A percentile compares a stretch with the other conserved stretches of the same genome.
Evolutionary conservation across 768 basidiomycete species (phyloP).

Genomic region (Leccinum rimulosum): DNA sequence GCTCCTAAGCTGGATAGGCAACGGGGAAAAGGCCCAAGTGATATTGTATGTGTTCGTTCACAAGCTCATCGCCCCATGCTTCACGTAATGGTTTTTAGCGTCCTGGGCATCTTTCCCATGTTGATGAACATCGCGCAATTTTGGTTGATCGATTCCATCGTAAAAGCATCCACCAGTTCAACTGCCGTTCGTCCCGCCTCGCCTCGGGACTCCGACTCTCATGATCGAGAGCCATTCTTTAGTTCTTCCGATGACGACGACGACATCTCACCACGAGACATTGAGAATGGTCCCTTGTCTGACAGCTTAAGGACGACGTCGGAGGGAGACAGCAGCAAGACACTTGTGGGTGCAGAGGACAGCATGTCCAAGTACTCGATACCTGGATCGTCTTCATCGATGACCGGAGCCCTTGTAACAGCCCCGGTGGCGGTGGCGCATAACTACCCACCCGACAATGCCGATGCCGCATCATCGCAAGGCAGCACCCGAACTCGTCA

Average conservation of each 20-base stretch:
- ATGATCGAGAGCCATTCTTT: constrained; percentile 65
- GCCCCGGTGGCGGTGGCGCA: constrained; percentile 14
- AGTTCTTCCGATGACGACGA: constrained; percentile 54
- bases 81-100: constrained; percentile 40
- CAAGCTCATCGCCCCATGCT: neutral
- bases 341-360: constrained; percentile 18
- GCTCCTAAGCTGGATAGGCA: constrained; percentile 77
- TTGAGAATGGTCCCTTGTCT: constrained; percentile 44
- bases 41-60: constrained; percentile 62
- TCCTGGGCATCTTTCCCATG: constrained; percentile 90
- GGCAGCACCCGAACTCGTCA: constrained; percentile 26
- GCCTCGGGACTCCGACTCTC: constrained; percentile 36
- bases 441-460: constrained; percentile 58
- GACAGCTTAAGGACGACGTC: constrained; percentile 36
- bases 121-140: constrained; percentile 90
- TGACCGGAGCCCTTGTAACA: constrained; percentile 4
- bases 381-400: constrained; percentile 18
- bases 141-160: constrained; percentile 92
- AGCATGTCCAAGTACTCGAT: constrained; percentile 8
- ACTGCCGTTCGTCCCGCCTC: constrained; percentile 41
- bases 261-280: constrained; percentile 34
- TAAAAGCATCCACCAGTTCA: constrained; percentile 60
- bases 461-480: constrained; percentile 33
- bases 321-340: constrained; percentile 21
- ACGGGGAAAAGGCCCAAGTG: constrained; percentile 66